phyloP scores from a whole-genome alignment of 1,139 yeast species.

The Candida sp. region DNA sequence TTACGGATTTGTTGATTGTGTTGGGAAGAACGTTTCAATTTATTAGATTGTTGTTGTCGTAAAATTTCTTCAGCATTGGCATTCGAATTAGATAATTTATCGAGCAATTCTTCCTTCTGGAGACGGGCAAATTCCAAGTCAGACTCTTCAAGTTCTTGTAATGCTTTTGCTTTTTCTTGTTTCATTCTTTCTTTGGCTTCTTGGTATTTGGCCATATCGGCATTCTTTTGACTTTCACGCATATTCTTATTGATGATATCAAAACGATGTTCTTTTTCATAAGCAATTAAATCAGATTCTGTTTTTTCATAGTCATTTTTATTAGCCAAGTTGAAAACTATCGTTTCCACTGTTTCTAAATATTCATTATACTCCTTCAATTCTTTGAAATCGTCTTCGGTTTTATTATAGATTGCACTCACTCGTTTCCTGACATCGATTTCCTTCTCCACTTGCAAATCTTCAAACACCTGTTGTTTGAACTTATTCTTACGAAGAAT shows the following conservation, averaged over 20 bases:
- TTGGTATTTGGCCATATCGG: constrained; percentile 59
- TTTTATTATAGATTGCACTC: constrained; percentile 73
- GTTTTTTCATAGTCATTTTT: constrained; percentile 70
- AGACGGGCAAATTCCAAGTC: constrained; percentile 53
- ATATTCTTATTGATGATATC: constrained; percentile 60
- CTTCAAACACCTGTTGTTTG: constrained; percentile 91
- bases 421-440: constrained; percentile 87
- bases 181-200: constrained; percentile 55
- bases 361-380: constrained; percentile 68
- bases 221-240: constrained; percentile 70
- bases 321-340: constrained; percentile 72
- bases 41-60: constrained; percentile 34
- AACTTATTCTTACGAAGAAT: constrained; percentile 84
- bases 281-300: constrained; percentile 62
- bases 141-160: constrained; percentile 69
- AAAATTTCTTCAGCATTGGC: constrained; percentile 53
- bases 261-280: constrained; percentile 74
- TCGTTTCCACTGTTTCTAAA: constrained; percentile 78
- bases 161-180: constrained; percentile 59
- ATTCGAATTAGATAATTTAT: constrained; percentile 55
- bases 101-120: constrained; percentile 68
- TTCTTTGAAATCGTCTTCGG: constrained; percentile 65
- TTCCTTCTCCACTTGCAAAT: constrained; percentile 83
- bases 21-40: constrained; percentile 61
- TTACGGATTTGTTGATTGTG: constrained; percentile 67